Evolutionary conservation across 164 flowering plant genomes (phyloP).

Genomic region (Kalanchoe fedtschenkoi): DNA sequence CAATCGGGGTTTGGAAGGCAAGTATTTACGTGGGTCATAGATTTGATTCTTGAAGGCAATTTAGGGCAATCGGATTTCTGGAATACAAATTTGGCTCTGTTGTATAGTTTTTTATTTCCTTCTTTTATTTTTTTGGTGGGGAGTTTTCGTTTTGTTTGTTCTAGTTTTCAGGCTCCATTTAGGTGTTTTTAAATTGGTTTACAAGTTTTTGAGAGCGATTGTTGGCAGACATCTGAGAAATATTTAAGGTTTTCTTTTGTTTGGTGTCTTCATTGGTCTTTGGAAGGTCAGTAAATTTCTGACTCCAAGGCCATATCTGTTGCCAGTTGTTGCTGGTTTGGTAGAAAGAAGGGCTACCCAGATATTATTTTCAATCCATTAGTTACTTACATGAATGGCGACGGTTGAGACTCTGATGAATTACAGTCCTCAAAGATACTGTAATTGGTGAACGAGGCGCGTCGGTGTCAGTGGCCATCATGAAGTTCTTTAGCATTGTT

Average conservation of each 20-base stretch:
- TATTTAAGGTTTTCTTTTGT: constrained; percentile 6
- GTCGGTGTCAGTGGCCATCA: constrained; percentile 19
- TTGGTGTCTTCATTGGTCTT: constrained; percentile 7
- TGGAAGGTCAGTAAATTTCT: constrained; percentile 16
- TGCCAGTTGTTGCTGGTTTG: constrained; percentile 12
- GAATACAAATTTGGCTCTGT: background rate
- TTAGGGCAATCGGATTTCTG: background rate
- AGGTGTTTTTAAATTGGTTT: background rate
- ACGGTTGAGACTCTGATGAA: constrained; percentile 1
- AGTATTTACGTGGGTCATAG: constrained; percentile 1
- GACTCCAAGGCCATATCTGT: constrained; percentile 3
- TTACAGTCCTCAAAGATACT: constrained; percentile 1
- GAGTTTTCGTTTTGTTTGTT: background rate
- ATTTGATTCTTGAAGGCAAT: constrained; percentile 1
- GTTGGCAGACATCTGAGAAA: background rate
- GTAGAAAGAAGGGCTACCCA: background rate
- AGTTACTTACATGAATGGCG: background rate
- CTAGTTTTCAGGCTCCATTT: background rate
- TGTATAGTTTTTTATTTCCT: background rate
- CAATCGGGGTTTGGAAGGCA: background rate
- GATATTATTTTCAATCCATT: background rate
- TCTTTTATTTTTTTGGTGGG: too few species aligned
- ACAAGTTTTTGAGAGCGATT: background rate
- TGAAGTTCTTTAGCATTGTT: constrained; percentile 53
- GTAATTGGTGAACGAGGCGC: background rate